phyloP scores from a whole-genome alignment of 2,329 filamentous ascomycete species.

The Alternaria hordeiaustralica region DNA sequence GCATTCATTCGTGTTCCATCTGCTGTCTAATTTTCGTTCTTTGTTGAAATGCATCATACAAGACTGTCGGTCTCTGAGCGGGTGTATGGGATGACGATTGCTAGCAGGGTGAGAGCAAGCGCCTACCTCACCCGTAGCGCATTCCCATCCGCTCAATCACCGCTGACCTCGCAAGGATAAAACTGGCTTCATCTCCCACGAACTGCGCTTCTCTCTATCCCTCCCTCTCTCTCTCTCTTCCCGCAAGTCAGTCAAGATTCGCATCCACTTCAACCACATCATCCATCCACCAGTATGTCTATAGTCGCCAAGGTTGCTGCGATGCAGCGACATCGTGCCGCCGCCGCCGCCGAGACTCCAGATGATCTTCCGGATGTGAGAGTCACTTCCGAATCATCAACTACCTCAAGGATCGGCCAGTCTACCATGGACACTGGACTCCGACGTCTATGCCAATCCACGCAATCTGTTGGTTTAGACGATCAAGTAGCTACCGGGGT shows the following conservation, averaged over 20 bases:
- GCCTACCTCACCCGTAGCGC: not conserved
- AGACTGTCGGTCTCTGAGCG: not conserved
- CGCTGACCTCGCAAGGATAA: not conserved
- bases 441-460: not conserved
- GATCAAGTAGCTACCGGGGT: not conserved
- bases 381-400: not conserved
- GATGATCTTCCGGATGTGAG: no score
- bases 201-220: not conserved
- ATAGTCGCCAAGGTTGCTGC: no score
- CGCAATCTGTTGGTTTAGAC: not conserved
- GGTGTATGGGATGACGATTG: not conserved
- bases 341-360: no score
- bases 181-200: not conserved
- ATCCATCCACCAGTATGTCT: not conserved
- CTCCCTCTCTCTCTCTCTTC: not conserved
- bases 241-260: not conserved
- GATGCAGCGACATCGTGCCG: no score
- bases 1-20: not conserved
- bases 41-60: no score
- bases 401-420: not conserved
- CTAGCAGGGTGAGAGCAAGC: not conserved
- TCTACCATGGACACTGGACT: not conserved
- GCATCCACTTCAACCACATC: not conserved
- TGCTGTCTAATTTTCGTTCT: not conserved
- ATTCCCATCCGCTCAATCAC: not conserved